These are phyloP conservation scores for Eragrostis nindensis DNA, from an alignment of 176 grass and related monocot genomes.

Conservation along the genomic window DNA sequence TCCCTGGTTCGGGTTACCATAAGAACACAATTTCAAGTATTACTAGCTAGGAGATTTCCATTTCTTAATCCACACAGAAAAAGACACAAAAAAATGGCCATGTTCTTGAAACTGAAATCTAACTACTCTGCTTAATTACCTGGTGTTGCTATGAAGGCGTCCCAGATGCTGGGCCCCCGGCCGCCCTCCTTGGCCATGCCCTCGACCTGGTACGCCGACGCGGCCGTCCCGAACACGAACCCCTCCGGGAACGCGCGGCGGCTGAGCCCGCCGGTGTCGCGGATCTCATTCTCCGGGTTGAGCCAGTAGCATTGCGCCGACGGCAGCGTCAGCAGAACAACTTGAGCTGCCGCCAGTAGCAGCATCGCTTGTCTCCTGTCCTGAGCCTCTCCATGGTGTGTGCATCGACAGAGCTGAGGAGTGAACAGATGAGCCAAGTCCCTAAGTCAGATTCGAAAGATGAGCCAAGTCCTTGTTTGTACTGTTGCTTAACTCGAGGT, in stretches of 20 bases:
- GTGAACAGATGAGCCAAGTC: too few species aligned
- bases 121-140: slow-evolving; percentile 34
- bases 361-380: not conserved
- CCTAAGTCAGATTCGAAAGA: not conserved
- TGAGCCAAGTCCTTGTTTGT: not conserved
- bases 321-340: slow-evolving; percentile 29
- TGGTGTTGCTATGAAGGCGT: slow-evolving; percentile 61
- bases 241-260: slow-evolving; percentile 51
- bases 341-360: slow-evolving; percentile 3
- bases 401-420: not conserved
- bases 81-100: too few species aligned
- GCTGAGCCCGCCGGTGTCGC: slow-evolving; percentile 55
- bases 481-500: not conserved
- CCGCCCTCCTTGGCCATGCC: slow-evolving; percentile 71
- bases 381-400: slow-evolving; percentile 20
- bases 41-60: not conserved
- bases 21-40: not conserved
- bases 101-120: not conserved
- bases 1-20: slow-evolving; percentile 41
- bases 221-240: slow-evolving; percentile 75
- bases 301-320: slow-evolving; percentile 38
- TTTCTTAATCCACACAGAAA: not conserved
- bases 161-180: slow-evolving; percentile 74
- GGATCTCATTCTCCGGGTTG: slow-evolving; percentile 34
- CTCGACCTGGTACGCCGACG: slow-evolving; percentile 86